A percentile compares a stretch with the other conserved stretches of the same genome.
phyloP scores from a whole-genome alignment of 148 eudicot genomes.

The Talinum fruticosum region DNA sequence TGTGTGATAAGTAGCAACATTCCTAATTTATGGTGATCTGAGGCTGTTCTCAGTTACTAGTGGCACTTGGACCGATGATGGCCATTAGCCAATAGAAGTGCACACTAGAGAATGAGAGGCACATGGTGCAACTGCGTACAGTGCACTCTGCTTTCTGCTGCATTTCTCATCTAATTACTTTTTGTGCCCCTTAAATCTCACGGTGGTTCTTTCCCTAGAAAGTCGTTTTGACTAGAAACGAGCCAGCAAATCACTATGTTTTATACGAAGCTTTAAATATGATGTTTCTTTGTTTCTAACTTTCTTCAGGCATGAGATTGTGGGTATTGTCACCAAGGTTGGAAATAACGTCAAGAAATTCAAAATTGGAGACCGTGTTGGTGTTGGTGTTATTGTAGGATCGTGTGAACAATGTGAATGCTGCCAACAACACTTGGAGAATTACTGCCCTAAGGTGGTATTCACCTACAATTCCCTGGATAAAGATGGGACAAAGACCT shows the following conservation, averaged over 20 bases:
- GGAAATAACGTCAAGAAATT: constrained; percentile 53
- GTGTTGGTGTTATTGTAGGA: constrained; percentile 61
- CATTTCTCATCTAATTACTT: background rate
- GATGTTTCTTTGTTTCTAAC: background rate
- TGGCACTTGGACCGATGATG: background rate
- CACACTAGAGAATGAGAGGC: background rate
- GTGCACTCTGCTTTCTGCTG: background rate
- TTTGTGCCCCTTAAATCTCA: background rate
- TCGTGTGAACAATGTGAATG: constrained; percentile 52
- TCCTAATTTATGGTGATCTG: background rate
- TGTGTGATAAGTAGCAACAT: background rate
- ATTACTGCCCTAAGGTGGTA: constrained; percentile 46
- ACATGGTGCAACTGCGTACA: background rate
- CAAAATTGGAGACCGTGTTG: constrained; percentile 59
- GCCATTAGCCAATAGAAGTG: background rate
- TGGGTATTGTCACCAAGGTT: constrained; percentile 49
- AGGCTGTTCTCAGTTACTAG: background rate
- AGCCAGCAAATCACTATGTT: background rate
- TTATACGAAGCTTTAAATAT: background rate
- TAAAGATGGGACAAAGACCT: constrained; percentile 48
- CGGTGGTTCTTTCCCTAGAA: background rate
- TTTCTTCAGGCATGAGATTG: constrained; percentile 58
- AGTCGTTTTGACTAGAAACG: too few relatives aligned
- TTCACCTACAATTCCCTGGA: constrained; percentile 43
- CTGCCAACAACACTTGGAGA: constrained; percentile 56